Percentiles rank a stretch among this genome's conserved stretches.
Evolutionary conservation across 2,329 filamentous ascomycete genomes (phyloP).

Genomic region (Xylariaceae sp.): DNA sequence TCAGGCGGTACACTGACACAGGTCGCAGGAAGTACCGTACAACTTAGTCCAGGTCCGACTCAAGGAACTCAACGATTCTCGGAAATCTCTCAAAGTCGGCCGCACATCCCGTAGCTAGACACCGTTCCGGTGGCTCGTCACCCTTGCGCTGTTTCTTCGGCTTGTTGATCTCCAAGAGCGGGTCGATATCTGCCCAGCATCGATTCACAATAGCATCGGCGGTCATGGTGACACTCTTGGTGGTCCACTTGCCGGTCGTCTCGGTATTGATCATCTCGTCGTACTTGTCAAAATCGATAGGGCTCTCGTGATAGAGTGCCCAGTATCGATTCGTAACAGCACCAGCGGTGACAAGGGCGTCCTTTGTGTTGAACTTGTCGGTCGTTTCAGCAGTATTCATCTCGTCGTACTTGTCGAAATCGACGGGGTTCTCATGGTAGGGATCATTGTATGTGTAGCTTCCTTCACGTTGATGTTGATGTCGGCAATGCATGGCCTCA

Average conservation of each 20-base stretch:
- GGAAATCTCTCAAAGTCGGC: slow-evolving; percentile 15
- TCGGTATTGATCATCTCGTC: neutral
- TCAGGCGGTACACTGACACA: neutral
- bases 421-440: slow-evolving; percentile 22
- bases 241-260: neutral
- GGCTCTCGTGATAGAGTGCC: too few species aligned
- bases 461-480: neutral
- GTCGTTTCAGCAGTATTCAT: neutral
- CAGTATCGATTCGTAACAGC: neutral
- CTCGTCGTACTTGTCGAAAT: slow-evolving; percentile 26
- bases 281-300: neutral
- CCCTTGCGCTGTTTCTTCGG: neutral
- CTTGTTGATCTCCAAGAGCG: neutral
- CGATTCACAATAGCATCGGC: too few species aligned
- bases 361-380: too few species aligned
- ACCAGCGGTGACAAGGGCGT: too few species aligned
- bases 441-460: slow-evolving; percentile 1
- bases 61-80: too few species aligned
- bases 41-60: neutral
- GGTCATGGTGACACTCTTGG: too few species aligned
- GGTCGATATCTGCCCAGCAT: too few species aligned
- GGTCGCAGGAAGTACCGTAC: neutral
- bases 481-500: too few species aligned
- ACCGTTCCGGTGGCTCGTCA: neutral
- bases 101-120: slow-evolving; percentile 21